Evolutionary conservation across 345 rosid genomes (phyloP), one percentile per base, ranked within the genome.

Genomic region (Excoecaria cochinchinensis): DNA sequence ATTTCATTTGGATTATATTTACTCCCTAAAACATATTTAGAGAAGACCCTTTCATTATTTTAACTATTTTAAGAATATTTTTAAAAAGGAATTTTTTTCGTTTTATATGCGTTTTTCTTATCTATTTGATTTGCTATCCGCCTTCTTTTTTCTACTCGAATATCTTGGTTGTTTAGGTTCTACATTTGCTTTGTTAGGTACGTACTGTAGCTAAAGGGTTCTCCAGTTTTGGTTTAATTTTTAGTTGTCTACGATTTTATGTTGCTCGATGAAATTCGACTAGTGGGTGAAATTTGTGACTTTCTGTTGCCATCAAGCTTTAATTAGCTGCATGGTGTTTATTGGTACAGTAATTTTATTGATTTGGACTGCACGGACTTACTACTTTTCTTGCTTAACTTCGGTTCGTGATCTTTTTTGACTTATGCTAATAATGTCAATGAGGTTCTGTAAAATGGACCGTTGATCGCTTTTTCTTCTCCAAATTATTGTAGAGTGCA

Each of bases 121-220:
- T 39, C 36, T 78, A 42, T 22, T 69, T 48, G 42, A 62, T 69
- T 81, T 25, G 19, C 58, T 31, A 19, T 71, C 64, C 47, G 15
- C 47, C 2, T 8, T 25, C n/a, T 76, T 47, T 38, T n/a, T 64
- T 50, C 21, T 12, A 66, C 58, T 52, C 15, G 48, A 31, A 31
- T 31, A 31, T 31, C 31, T 31, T 31, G 31, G 31, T 31, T n/a
- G 11, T 59, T 77, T 78, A 44, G 47, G 47, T 44, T 44, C 47
- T 44, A 4, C 47, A 44, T 44, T 44, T 44, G 47, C 8, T 44
- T 44, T 44, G 5, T 6, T 44, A 44, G 47, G 47, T 44, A 44
- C 47, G 47, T 6, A 44, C 47, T 1, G 8, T 4, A 9, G 47
- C 8, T 44, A 44, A 44, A 44, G 47, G 47, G 47, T 4, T 1